Conservation (phyloP, 371 early-diverging fungal genomes). For the Synchytrium microbalum region DNA sequence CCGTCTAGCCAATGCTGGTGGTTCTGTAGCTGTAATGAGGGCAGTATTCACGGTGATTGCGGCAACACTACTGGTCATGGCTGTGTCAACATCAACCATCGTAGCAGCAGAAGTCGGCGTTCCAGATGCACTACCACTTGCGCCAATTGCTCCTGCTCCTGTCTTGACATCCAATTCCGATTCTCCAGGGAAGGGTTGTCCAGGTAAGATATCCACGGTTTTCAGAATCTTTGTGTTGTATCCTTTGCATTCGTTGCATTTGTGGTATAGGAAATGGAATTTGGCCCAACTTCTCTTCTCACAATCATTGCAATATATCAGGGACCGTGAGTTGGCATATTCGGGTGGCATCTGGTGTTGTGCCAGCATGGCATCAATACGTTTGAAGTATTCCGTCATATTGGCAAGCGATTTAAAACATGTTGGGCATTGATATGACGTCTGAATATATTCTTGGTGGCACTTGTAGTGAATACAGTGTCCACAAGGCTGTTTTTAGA, state of each 20-base stretch:
- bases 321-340: slow-evolving; percentile 59
- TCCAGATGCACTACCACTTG: neutral
- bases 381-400: slow-evolving; percentile 71
- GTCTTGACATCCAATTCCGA: neutral
- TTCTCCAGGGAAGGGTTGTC: neutral
- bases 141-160: neutral
- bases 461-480: slow-evolving; percentile 93
- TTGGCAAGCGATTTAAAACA: slow-evolving; percentile 90
- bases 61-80: neutral
- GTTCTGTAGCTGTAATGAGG: neutral
- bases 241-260: slow-evolving; percentile 76
- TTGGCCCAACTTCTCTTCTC: slow-evolving; percentile 68
- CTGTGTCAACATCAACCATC: neutral
- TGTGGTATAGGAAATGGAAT: slow-evolving; percentile 94
- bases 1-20: neutral
- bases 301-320: slow-evolving; percentile 94
- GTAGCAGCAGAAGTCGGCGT: neutral
- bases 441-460: slow-evolving; percentile 70
- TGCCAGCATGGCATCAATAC: slow-evolving; percentile 74
- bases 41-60: neutral
- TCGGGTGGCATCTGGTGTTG: slow-evolving; percentile 87
- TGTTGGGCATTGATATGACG: slow-evolving; percentile 92
- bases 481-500: slow-evolving; percentile 67
- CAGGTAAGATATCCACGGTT: slow-evolving; percentile 34
- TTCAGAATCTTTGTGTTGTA: slow-evolving; percentile 86